These are phyloP conservation scores for Dipteronia dyeriana DNA, from an alignment of 345 rosid genomes.

Conservation along the genomic window DNA sequence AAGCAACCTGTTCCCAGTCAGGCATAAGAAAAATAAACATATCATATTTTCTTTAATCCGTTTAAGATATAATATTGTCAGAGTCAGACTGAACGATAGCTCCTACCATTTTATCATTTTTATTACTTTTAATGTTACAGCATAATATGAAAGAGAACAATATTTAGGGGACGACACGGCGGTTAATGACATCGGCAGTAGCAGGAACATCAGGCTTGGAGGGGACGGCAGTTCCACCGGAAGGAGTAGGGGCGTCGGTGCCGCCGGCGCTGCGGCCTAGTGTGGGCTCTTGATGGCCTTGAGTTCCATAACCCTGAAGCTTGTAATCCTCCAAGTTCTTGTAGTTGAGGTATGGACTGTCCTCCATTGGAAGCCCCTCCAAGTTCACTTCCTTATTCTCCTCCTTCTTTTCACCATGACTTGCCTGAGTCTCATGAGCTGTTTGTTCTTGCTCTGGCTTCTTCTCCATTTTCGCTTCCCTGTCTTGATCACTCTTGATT, in stretches of 20 bases:
- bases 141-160: too few species aligned
- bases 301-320: constrained; percentile 51
- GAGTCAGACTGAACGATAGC: too few species aligned
- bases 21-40: too few species aligned
- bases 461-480: constrained; percentile 14
- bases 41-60: too few species aligned
- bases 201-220: constrained; percentile 19
- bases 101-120: too few species aligned
- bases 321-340: constrained; percentile 53
- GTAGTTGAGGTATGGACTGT: constrained; percentile 41
- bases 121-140: too few species aligned
- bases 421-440: not conserved
- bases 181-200: constrained; percentile 25
- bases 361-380: constrained; percentile 36
- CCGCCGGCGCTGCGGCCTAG: constrained; percentile 59
- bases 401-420: not conserved
- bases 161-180: constrained; percentile 28
- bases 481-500: not conserved
- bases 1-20: too few species aligned
- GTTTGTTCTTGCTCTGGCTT: not conserved
- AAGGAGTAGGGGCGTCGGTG: constrained; percentile 72
- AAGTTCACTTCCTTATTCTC: not conserved
- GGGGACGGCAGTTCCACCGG: constrained; percentile 38
- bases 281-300: constrained; percentile 59
- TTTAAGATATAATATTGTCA: too few species aligned